Conservation (phyloP, 2,329 filamentous ascomycete species). For the Chaetomiaceae sp. region DNA sequence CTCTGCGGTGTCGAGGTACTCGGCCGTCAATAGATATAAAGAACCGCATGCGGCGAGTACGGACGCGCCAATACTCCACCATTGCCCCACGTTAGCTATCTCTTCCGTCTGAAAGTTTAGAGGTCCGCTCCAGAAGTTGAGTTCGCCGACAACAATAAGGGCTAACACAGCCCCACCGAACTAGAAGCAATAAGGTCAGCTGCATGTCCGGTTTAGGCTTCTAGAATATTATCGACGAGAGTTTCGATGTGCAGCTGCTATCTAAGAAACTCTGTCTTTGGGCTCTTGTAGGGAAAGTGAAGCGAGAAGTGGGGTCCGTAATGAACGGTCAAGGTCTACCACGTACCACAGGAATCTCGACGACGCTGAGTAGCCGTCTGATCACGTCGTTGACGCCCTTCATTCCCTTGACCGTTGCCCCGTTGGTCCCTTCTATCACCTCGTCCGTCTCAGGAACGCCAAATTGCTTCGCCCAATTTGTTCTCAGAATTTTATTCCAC, state of each 20-base stretch:
- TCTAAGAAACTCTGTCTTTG: too few relatives aligned
- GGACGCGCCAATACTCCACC: constrained; percentile 57
- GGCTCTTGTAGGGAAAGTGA: too few relatives aligned
- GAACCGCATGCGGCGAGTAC: constrained; percentile 55
- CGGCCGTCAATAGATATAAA: constrained; percentile 48
- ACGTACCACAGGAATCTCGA: constrained; percentile 49
- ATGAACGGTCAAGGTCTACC: too few relatives aligned
- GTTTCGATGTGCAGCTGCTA: too few relatives aligned
- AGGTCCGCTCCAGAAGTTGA: constrained; percentile 57
- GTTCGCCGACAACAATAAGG: constrained; percentile 58
- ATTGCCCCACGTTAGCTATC: constrained; percentile 57
- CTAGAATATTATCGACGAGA: too few relatives aligned
- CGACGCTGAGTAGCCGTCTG: constrained; percentile 47
- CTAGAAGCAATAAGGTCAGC: not conserved
- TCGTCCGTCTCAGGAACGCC: constrained; percentile 36
- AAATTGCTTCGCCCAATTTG: constrained; percentile 52
- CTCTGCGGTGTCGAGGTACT: constrained; percentile 28
- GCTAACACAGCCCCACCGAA: constrained; percentile 56
- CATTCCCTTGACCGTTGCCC: constrained; percentile 49
- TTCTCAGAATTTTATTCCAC: constrained; percentile 60
- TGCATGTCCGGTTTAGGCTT: not conserved
- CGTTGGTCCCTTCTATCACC: constrained; percentile 50
- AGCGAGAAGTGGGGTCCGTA: too few relatives aligned
- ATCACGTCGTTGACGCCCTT: constrained; percentile 53
- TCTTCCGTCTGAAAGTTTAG: constrained; percentile 59